Conservation (phyloP, 306 rosid species). For the Cucumis sativus region Cucumber_9930_V3 NC_026659.2:27865001-27865500, state of each 20-base stretch:
- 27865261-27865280: not conserved
- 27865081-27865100: not conserved
- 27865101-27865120: not conserved
- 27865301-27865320: not conserved
- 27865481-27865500: conserved; percentile 1
- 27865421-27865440: not conserved
- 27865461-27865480: not conserved
- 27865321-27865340: not conserved
- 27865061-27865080: too few relatives aligned
- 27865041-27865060: too few relatives aligned
- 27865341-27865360: not conserved
- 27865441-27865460: not conserved
- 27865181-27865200: conserved; percentile 79
- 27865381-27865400: not conserved
- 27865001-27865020: too few relatives aligned
- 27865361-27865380: not conserved
- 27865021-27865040: too few relatives aligned
- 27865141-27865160: conserved; percentile 86
- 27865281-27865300: not conserved
- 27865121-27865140: conserved; percentile 34
- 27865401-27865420: not conserved
- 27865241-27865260: conserved; percentile 30
- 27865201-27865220: conserved; percentile 95
- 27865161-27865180: conserved; percentile 69
- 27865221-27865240: conserved; percentile 69